Percentiles rank a stretch among this genome's conserved stretches.
These are phyloP conservation scores for Hymenoscyphus repandus DNA, from an alignment of 2,329 filamentous ascomycete genomes.

Conservation along the genomic window DNA sequence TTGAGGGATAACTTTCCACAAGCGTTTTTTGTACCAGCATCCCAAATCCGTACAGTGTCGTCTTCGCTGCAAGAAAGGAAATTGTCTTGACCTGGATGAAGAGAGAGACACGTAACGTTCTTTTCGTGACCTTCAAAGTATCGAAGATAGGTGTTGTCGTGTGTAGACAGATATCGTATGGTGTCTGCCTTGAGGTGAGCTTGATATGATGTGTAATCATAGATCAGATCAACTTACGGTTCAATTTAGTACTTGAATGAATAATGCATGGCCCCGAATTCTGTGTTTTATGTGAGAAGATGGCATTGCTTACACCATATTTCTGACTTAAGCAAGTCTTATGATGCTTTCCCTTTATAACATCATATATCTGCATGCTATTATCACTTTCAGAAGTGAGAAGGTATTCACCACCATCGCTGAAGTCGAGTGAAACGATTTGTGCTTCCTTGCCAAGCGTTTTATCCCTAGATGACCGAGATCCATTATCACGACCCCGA, in stretches of 20 bases:
- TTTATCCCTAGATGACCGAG: no score
- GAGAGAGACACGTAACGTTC: constrained; percentile 73
- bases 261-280: constrained; percentile 65
- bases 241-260: constrained; percentile 92
- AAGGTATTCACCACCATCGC: constrained; percentile 87
- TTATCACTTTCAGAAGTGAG: constrained; percentile 92
- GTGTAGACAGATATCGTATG: constrained; percentile 80
- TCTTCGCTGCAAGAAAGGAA: constrained; percentile 91
- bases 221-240: constrained; percentile 48
- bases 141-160: constrained; percentile 93
- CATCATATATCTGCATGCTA: constrained; percentile 91
- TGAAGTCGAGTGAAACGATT: constrained; percentile 90
- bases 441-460: constrained; percentile 38
- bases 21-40: constrained; percentile 66
- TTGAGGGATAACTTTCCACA: constrained; percentile 77
- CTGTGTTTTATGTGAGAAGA: constrained; percentile 47
- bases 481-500: constrained; percentile 23
- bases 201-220: not conserved
- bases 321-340: constrained; percentile 93
- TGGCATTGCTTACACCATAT: constrained; percentile 89
- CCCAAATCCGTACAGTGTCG: constrained; percentile 89
- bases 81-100: constrained; percentile 82
- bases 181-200: constrained; percentile 50
- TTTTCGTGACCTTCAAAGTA: constrained; percentile 92
- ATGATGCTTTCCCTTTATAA: constrained; percentile 81